Evolutionary conservation across 208 protist species (phyloP).

Genomic region (Leishmania lainsoni): DNA sequence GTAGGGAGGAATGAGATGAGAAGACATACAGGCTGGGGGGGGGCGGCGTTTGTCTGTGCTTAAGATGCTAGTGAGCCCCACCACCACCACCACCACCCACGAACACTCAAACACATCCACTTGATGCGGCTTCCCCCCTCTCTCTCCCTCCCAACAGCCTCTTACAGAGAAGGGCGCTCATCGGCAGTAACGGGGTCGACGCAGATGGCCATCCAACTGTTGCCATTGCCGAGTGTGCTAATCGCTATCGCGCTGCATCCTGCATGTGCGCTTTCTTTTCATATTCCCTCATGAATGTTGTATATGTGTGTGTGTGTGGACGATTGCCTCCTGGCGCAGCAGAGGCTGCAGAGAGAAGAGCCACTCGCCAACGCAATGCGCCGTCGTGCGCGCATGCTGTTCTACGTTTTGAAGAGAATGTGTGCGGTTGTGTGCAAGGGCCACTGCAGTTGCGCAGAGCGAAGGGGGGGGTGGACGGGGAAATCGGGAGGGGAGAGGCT

Average conservation of each 20-base stretch:
- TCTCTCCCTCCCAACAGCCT: neutral
- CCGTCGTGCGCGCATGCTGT: neutral
- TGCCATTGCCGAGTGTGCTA: neutral
- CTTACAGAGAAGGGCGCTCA: neutral
- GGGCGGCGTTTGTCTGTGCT: neutral
- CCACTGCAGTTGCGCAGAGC: neutral
- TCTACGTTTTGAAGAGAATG: neutral
- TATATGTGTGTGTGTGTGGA: neutral
- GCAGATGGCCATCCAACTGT: neutral
- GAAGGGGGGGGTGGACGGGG: neutral
- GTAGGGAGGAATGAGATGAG: constrained; percentile 2
- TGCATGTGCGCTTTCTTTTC: neutral
- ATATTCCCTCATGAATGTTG: neutral
- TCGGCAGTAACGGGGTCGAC: neutral
- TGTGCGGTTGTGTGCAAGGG: neutral
- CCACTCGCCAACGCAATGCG: neutral
- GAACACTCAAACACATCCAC: neutral
- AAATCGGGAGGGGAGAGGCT: neutral
- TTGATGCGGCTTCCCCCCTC: neutral
- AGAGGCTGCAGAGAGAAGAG: neutral
- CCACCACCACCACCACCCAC: neutral
- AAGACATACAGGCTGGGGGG: neutral
- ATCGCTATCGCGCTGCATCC: neutral
- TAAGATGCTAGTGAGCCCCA: neutral
- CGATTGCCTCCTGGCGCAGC: neutral